phyloP scores from a whole-genome alignment of 805 yeast genomes.

The Cyberlindnera galapagoensis region DNA sequence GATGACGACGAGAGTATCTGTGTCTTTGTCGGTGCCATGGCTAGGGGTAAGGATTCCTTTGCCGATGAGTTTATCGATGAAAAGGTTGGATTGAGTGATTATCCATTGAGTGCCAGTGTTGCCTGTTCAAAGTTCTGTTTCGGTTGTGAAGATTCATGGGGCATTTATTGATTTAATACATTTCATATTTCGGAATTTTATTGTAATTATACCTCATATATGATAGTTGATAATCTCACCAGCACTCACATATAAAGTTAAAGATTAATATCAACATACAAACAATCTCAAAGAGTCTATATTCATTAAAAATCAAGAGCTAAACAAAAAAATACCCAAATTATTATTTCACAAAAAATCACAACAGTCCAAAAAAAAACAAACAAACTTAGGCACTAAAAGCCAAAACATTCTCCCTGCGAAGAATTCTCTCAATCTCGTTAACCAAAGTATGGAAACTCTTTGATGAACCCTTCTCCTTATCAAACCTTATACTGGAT shows the following conservation, averaged over 20 bases:
- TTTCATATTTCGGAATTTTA: too few relatives aligned
- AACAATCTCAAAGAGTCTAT: slow-evolving; percentile 3
- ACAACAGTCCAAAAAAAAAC: not conserved
- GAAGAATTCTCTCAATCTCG: slow-evolving; percentile 60
- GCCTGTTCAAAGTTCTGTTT: slow-evolving; percentile 98
- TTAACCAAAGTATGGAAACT: slow-evolving; percentile 52
- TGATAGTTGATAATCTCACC: too few relatives aligned
- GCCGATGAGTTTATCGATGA: slow-evolving; percentile 98
- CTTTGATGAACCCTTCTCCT: slow-evolving; percentile 58
- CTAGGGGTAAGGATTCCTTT: slow-evolving; percentile 94
- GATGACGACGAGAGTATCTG: slow-evolving; percentile 91
- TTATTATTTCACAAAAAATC: not conserved
- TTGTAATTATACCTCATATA: too few relatives aligned
- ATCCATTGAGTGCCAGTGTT: slow-evolving; percentile 93
- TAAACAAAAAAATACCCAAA: not conserved
- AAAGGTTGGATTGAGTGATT: slow-evolving; percentile 90
- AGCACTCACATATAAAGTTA: too few relatives aligned
- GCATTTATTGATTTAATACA: slow-evolving; percentile 41
- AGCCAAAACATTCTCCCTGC: slow-evolving; percentile 54
- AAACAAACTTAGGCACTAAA: slow-evolving; percentile 14
- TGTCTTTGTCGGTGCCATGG: slow-evolving; percentile 99
- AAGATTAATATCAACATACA: too few relatives aligned
- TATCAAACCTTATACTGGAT: slow-evolving; percentile 52
- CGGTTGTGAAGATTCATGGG: slow-evolving; percentile 99
- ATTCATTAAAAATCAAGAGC: slow-evolving; percentile 1